Conservation (phyloP, 2,329 filamentous ascomycete species). For the Myriosclerotinia curreyana region DNA sequence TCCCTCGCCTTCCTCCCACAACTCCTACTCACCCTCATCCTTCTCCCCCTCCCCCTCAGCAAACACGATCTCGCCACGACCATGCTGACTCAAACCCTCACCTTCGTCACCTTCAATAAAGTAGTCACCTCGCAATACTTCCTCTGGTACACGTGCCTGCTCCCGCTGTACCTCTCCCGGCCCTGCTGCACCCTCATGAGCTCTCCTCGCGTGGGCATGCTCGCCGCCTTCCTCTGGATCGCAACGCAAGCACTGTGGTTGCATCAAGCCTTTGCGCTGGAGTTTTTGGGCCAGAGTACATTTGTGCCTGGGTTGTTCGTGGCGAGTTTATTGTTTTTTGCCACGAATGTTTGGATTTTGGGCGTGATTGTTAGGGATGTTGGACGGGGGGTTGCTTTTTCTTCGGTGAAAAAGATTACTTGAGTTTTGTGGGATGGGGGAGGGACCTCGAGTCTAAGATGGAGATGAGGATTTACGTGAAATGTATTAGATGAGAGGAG, state of each 20-base stretch:
- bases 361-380: slow-evolving; percentile 73
- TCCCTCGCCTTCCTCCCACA: slow-evolving; percentile 88
- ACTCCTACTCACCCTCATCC: slow-evolving; percentile 71
- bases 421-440: background rate
- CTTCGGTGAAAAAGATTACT: background rate
- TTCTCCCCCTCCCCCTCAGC: slow-evolving; percentile 72
- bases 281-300: slow-evolving; percentile 76
- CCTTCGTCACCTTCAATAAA: slow-evolving; percentile 97
- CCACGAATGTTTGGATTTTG: slow-evolving; percentile 83
- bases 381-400: slow-evolving; percentile 22
- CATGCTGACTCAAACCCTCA: slow-evolving; percentile 94
- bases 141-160: slow-evolving; percentile 93
- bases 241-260: slow-evolving; percentile 71
- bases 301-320: slow-evolving; percentile 84
- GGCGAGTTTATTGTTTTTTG: slow-evolving; percentile 74
- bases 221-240: slow-evolving; percentile 71
- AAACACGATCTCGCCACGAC: slow-evolving; percentile 78
- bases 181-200: slow-evolving; percentile 75
- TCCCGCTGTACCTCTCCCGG: slow-evolving; percentile 82
- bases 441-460: background rate
- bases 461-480: background rate
- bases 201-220: slow-evolving; percentile 57
- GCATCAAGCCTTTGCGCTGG: slow-evolving; percentile 70
- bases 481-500: background rate
- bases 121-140: slow-evolving; percentile 75